Evolutionary conservation across 225 moss, liverwort and hornwort genomes (phyloP).

Genomic region (Polytrichum formosum): DNA sequence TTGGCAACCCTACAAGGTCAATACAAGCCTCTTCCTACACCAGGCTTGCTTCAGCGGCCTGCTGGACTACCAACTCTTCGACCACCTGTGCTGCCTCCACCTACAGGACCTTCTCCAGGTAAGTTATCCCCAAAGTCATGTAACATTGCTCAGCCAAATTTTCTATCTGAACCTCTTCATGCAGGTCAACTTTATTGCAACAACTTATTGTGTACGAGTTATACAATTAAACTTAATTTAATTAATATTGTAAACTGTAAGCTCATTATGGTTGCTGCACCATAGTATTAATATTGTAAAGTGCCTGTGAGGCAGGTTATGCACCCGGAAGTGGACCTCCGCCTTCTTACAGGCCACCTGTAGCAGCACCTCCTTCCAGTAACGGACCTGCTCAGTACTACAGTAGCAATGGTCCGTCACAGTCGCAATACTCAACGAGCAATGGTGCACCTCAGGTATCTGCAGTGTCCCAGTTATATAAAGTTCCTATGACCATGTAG

Average conservation of each 20-base stretch:
- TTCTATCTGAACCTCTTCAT: too few species aligned
- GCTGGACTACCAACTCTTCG: slow-evolving; percentile 70
- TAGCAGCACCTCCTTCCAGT: slow-evolving; percentile 39
- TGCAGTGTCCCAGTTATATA: not conserved
- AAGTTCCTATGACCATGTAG: too few species aligned
- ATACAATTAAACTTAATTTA: too few species aligned
- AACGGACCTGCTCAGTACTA: slow-evolving; percentile 40
- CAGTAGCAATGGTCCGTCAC: slow-evolving; percentile 48
- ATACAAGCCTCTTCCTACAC: slow-evolving; percentile 76
- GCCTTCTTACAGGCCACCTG: slow-evolving; percentile 49
- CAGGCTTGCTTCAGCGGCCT: slow-evolving; percentile 65
- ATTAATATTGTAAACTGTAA: too few species aligned
- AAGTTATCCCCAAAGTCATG: not conserved
- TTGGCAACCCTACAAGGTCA: slow-evolving; percentile 72
- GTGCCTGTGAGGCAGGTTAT: slow-evolving; percentile 30
- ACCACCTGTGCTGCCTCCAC: slow-evolving; percentile 85
- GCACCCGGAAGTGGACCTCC: slow-evolving; percentile 37
- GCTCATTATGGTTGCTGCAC: too few species aligned
- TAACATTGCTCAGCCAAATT: too few species aligned
- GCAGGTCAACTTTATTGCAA: too few species aligned
- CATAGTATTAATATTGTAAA: not conserved
- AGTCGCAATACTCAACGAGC: slow-evolving; percentile 43
- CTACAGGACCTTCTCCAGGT: slow-evolving; percentile 72
- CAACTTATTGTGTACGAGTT: too few species aligned
- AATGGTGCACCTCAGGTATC: slow-evolving; percentile 58